Percentiles rank a stretch among this genome's conserved stretches.
Evolutionary conservation across 2,329 filamentous ascomycete genomes (phyloP).

Genomic region (Penicillium sp.): DNA sequence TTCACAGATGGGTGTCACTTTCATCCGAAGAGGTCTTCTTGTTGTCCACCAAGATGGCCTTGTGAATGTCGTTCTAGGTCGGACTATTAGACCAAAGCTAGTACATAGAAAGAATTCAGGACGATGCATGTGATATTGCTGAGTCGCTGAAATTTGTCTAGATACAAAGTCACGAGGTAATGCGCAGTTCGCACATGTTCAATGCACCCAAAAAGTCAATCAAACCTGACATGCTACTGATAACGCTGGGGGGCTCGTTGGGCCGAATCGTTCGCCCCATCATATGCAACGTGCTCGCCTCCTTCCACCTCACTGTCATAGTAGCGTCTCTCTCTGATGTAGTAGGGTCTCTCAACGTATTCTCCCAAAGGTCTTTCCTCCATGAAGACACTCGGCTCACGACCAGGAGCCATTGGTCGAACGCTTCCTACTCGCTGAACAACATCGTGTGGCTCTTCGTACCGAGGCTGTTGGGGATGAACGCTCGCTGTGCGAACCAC

Average conservation of each 20-base stretch:
- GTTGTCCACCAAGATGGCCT: too few species aligned
- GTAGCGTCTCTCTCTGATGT: constrained; percentile 42
- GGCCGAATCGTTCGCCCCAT: constrained; percentile 31
- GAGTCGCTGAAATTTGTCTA: background rate
- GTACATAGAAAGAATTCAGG: background rate
- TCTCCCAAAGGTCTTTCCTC: constrained; percentile 49
- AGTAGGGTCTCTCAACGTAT: constrained; percentile 48
- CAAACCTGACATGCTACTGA: background rate
- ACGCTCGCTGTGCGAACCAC: constrained; percentile 59
- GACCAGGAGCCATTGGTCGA: constrained; percentile 39
- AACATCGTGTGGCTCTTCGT: constrained; percentile 44
- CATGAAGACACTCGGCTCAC: constrained; percentile 46
- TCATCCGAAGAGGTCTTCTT: too few species aligned
- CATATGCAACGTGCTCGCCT: constrained; percentile 32
- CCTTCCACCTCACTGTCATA: constrained; percentile 39
- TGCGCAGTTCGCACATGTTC: background rate
- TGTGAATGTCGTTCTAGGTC: too few species aligned
- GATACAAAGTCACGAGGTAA: constrained; percentile 7
- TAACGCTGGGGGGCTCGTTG: constrained; percentile 38
- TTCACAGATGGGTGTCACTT: too few species aligned
- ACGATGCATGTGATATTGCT: background rate
- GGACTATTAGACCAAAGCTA: too few species aligned
- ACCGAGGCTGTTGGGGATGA: constrained; percentile 52
- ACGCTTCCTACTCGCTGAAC: constrained; percentile 46
- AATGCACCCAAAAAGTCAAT: background rate